Base-by-base conservation (phyloP, 129 eudicot genomes). In the Flaveria ramosissima region DNA sequence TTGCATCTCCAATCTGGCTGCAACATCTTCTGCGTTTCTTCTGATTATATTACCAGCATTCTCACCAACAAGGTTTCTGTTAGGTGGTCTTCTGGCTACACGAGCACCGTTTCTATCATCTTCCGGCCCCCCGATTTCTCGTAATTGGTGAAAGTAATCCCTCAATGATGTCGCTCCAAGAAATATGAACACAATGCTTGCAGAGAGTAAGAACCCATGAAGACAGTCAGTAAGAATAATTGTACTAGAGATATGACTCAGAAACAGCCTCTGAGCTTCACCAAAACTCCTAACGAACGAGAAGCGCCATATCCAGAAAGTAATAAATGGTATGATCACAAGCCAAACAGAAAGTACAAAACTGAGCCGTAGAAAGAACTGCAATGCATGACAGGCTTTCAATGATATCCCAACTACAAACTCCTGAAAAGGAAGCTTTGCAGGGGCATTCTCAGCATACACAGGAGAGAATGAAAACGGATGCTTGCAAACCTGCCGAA, bases 1-100 rank as follows among this genome's bases (percentile, higher is more conserved):
- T 85, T 88, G 98, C 90, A 89, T 86, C 78, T 93, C 98, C 95
- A 92, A 93, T 59, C 92, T 79, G 73, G 96, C 98, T n/a, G 98
- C 98, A 78, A 93, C 96, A 76, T 93, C 84, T 78, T 90, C 98
- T 75, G 98, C 98, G 26, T 90, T 90, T 71, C 98, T 85, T 71
- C 97, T 83, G 16, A 90, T 93, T 50, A 93, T 42, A 64, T 88
- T 92, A 80, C 96, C 98, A 55, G 98, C 93, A 51, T 93, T 92
- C 67, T 93, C 98, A 65, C 81, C 94, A 50, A 77, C 77, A 72
- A 85, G 32, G 73, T 88, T 93, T 74, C 95, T 81, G 79, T 90
- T 93, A 3, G 83, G 83, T 53, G 84, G 90, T 76, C 96, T 85
- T 84, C 98, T 90, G 23, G 90, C 96, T 78, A 78, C 90, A 74